Evolutionary conservation across 345 rosid species (phyloP).

Genomic region (Gossypium longicalyx): DNA sequence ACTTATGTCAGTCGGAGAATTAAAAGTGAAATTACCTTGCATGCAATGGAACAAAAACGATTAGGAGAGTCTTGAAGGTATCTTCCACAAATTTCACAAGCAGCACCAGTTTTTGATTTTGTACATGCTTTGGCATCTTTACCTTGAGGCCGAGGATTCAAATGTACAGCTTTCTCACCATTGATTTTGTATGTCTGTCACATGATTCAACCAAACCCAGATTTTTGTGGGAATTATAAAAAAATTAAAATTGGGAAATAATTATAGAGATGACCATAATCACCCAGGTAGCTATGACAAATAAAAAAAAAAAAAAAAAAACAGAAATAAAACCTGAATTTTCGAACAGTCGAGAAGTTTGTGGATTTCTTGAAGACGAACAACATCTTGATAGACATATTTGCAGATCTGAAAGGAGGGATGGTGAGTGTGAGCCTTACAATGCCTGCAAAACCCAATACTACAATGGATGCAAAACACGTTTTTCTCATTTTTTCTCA

Average conservation of each 20-base stretch:
- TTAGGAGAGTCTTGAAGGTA: constrained; percentile 74
- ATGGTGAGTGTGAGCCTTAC: constrained; percentile 51
- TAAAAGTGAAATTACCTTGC: constrained; percentile 51
- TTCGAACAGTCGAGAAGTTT: constrained; percentile 71
- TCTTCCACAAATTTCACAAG: constrained; percentile 72
- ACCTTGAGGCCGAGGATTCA: constrained; percentile 70
- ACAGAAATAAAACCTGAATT: constrained; percentile 59
- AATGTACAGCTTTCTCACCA: constrained; percentile 87
- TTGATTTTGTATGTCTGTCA: constrained; percentile 80
- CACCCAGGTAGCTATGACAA: background rate
- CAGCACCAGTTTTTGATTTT: constrained; percentile 53
- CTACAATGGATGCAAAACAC: constrained; percentile 76
- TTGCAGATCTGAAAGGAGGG: constrained; percentile 85
- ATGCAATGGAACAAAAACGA: constrained; percentile 78
- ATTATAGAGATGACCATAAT: no score
- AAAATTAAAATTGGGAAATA: no score
- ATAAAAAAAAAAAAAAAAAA: background rate
- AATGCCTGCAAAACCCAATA: constrained; percentile 57
- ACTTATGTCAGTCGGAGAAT: background rate
- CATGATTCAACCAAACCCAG: background rate
- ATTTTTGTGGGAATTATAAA: no score
- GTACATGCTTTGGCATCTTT: constrained; percentile 81
- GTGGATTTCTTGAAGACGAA: constrained; percentile 73
- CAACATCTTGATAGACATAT: constrained; percentile 85
- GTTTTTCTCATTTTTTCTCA: constrained; percentile 66